Conservation (phyloP, 2,329 filamentous ascomycete species). For the Aspergillus aculeatus region DNA sequence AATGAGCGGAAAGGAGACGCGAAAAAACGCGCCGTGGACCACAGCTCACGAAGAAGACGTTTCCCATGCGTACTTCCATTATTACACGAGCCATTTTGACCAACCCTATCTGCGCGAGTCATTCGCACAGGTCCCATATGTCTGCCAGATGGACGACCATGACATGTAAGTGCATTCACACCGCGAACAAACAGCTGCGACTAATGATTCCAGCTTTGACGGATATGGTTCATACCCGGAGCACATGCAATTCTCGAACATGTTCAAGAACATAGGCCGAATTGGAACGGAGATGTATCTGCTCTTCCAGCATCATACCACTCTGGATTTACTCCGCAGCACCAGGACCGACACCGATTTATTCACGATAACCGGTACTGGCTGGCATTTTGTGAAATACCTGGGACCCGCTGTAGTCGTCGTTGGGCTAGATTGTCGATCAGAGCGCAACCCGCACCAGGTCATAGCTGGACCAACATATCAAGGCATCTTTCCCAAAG, state of each 20-base stretch:
- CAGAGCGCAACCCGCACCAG: constrained; percentile 83
- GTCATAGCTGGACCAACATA: constrained; percentile 97
- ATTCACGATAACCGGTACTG: constrained; percentile 94
- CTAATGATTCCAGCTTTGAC: constrained; percentile 67
- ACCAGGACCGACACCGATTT: constrained; percentile 84
- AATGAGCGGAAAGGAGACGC: constrained; percentile 87
- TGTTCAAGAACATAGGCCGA: constrained; percentile 97
- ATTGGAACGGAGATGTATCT: constrained; percentile 97
- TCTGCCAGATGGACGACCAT: constrained; percentile 92
- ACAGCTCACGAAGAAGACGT: constrained; percentile 94
- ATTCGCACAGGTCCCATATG: constrained; percentile 94
- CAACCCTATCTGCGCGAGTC: constrained; percentile 92
- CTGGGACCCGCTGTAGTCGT: constrained; percentile 88
- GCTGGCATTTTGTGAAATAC: constrained; percentile 98
- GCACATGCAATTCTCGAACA: constrained; percentile 95
- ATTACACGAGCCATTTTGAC: constrained; percentile 97
- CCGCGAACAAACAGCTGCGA: neutral
- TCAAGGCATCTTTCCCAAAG: constrained; percentile 93
- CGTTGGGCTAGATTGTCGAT: constrained; percentile 86
- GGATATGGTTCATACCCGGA: constrained; percentile 96
- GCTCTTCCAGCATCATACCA: constrained; percentile 97
- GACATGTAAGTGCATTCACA: constrained; percentile 73
- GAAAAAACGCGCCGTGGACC: constrained; percentile 88
- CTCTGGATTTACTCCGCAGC: constrained; percentile 86
- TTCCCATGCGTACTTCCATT: constrained; percentile 95